phyloP scores from a whole-genome alignment of 1,139 yeast genomes.

The Yamadazyma dendronema region DNA sequence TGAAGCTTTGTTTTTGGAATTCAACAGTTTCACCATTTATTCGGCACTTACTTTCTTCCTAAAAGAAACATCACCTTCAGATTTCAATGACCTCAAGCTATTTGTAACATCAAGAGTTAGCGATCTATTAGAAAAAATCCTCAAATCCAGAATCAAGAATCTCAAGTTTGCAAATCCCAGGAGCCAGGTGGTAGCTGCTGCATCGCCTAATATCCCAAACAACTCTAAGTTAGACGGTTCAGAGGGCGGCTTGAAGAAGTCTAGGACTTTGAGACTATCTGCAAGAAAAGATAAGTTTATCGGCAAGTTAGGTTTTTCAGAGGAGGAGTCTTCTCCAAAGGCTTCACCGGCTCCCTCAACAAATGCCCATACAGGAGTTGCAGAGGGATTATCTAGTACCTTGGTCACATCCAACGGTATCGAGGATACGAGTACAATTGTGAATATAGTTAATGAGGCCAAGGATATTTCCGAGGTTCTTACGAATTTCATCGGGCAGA shows the following conservation, averaged over 20 bases:
- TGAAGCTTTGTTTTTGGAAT: slow-evolving; percentile 25
- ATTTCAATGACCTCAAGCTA: slow-evolving; percentile 29
- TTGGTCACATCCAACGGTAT: slow-evolving; percentile 22
- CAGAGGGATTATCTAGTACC: slow-evolving; percentile 2
- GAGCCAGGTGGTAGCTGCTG: not conserved
- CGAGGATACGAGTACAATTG: slow-evolving; percentile 42
- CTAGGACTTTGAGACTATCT: slow-evolving; percentile 34
- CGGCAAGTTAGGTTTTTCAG: slow-evolving; percentile 16
- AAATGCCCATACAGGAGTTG: not conserved
- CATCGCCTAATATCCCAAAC: slow-evolving; percentile 1
- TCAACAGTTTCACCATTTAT: slow-evolving; percentile 49
- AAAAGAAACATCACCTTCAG: slow-evolving; percentile 50
- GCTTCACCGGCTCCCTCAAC: slow-evolving; percentile 4
- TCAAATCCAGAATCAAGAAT: slow-evolving; percentile 23
- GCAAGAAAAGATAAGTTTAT: slow-evolving; percentile 25
- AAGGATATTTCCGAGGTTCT: slow-evolving; percentile 41
- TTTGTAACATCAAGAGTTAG: slow-evolving; percentile 25
- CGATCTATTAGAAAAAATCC: slow-evolving; percentile 27
- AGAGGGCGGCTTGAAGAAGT: slow-evolving; percentile 24
- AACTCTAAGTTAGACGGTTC: slow-evolving; percentile 10
- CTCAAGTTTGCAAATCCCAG: slow-evolving; percentile 17
- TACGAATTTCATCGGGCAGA: slow-evolving; percentile 61
- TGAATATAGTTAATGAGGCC: slow-evolving; percentile 38
- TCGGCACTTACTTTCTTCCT: slow-evolving; percentile 66
- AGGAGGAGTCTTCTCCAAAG: slow-evolving; percentile 10